Base-by-base conservation (phyloP, 352 stramenopile genomes). In the Phytophthora litchii region DNA sequence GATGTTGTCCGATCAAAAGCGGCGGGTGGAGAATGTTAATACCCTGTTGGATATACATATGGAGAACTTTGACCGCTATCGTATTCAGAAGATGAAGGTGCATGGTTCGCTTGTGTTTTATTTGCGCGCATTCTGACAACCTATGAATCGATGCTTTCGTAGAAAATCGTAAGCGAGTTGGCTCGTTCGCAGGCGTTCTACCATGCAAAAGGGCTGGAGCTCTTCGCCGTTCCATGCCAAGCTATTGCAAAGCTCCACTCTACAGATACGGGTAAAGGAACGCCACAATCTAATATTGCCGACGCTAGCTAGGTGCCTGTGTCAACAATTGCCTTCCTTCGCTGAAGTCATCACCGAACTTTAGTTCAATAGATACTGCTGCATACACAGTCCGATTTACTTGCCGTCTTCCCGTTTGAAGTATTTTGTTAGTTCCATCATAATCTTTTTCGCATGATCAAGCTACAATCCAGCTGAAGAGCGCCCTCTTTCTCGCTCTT, bases 21-120 rank as follows among this genome's bases (percentile, higher is more conserved):
- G 86, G 7, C 83, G 86, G 13, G 84, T 92, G 1, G 86, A 95
- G 44, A 95, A 95, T 45, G 83, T 90, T 11, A 93, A 91, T 31
- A 37, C 57, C 6, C 64, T 95, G 16, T 74, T 95, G 12, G 79
- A 92, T 5, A 70, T 62, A n/a, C 83, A 95, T 60, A 80, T 88
- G 64, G 71, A 76, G 37, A 78, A 78, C 42, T 95, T 93, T 52
- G 83, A 92, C 14, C 65, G 76, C 20, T 93, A 80, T 34, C 82
- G 86, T 2, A 76, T 84, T 14, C 20, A 68, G n/a, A 91, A 92
- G 54, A 85, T 93, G 67, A 92, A 93, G 79, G 86, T 91, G 23
- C 27, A 45, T 51, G 4, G 8, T 2, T 21, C 2, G 13, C 36
- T 31, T n/a, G 9, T 1, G 13, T 5, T n/a, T n/a, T n/a, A 4